Evolutionary conservation across 108 stramenopile species (phyloP), one percentile per base, ranked within the genome.

Genomic region (Fragilariopsis cylindrus): DNA sequence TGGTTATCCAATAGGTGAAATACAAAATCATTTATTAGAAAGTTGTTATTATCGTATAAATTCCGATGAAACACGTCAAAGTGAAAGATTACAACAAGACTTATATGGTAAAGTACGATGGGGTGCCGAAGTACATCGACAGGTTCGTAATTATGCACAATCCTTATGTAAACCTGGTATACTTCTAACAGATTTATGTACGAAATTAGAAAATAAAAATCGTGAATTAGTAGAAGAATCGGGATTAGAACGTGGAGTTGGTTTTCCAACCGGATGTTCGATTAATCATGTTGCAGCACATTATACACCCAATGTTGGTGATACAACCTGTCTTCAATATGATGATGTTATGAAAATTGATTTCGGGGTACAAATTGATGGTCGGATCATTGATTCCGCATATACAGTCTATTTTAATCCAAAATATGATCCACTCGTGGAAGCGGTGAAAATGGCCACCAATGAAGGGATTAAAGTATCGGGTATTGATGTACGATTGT

Each of bases 231-330:
- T 97, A 9, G 78, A 82, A 60, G 98, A 99, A 82, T 44, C 69
- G 45, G 98, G 98, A 18, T 75, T 98, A 60, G 84, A 90, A 39
- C 80, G 95, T 4, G 99, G 99, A 49, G 98, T 99, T 73, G 99
- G 88, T 5, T 99, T 99, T 76, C 99, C 99, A 46, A 99, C 99
- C 1, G 99, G 99, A 55, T 99, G 98, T 74, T 88, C 86, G 43
- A 71, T 99, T 42, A 98, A 99, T 80, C 97, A 99, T 78, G 96
- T 99, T 5, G 99, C 99, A 13, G 99, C 99, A 6, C 99, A 99
- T 76, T 99, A 98, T 83, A 98, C 98, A 7, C 99, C 99, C 57
- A 99, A 99, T 76, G 42, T 68, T 16, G 99, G 99, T 0, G 99
- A 99, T 78, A 84, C 96, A 46, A 97, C 97, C 15, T 96, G 96